Conservation (phyloP, 345 rosid species). For the Salix dunnii region DNA sequence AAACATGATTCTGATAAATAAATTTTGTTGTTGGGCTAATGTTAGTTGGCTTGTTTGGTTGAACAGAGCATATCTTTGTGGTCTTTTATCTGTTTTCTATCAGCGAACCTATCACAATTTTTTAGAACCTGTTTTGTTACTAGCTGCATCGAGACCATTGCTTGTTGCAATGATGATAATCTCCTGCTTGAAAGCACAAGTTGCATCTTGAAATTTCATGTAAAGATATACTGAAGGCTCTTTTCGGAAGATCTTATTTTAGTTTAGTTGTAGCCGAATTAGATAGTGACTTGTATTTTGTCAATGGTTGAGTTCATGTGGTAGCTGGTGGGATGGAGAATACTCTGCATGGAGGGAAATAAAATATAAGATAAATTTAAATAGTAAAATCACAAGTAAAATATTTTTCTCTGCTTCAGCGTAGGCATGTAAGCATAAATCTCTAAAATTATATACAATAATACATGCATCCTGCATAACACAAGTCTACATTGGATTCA, state of each 20-base stretch:
- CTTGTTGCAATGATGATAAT: not conserved
- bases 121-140: not conserved
- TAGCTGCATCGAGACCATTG: not conserved
- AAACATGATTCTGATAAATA: not conserved
- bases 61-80: not conserved
- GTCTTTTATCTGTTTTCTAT: not conserved
- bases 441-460: too few species aligned
- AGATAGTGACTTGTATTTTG: not conserved
- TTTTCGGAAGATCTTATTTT: not conserved
- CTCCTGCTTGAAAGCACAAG: not conserved
- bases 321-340: not conserved
- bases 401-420: too few species aligned
- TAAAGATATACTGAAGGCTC: not conserved
- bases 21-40: not conserved
- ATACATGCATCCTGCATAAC: too few species aligned
- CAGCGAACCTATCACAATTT: not conserved
- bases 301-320: not conserved
- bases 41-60: not conserved
- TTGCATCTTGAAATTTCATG: not conserved
- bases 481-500: too few species aligned
- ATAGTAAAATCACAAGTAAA: too few species aligned
- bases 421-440: too few species aligned
- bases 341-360: not conserved
- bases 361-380: not conserved
- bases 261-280: not conserved